Conservation (phyloP, 306 rosid genomes). For the Sicyos edulis region DNA sequence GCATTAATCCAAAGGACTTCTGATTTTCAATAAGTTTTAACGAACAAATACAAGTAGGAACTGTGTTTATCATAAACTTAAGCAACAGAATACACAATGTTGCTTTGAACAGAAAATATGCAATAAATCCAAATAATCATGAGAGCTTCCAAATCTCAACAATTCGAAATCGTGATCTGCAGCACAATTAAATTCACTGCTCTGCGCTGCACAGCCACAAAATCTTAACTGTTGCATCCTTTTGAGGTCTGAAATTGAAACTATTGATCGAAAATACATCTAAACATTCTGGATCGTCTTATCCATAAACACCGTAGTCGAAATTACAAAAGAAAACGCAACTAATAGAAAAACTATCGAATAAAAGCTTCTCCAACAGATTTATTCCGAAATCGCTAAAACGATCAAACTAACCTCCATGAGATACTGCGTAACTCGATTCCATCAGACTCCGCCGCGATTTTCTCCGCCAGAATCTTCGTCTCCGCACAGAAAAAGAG, state of each 20-base stretch:
- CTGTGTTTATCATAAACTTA: not conserved
- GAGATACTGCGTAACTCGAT: constrained; percentile 65
- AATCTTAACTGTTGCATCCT: not conserved
- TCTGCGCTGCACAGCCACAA: not conserved
- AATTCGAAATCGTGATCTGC: not conserved
- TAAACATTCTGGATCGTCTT: not conserved
- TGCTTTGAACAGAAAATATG: not conserved
- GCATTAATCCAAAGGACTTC: constrained; percentile 27
- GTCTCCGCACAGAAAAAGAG: constrained; percentile 87
- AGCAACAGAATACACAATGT: not conserved
- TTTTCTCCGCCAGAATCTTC: constrained; percentile 57
- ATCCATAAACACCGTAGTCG: not conserved
- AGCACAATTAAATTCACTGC: constrained; percentile 1
- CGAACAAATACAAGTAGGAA: not conserved
- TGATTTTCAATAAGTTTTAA: not conserved
- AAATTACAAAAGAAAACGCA: not conserved
- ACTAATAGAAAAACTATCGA: not conserved
- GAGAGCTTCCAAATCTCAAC: constrained; percentile 3
- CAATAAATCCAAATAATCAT: not conserved
- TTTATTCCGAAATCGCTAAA: not conserved
- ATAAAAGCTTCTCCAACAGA: not conserved
- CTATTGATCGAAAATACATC: not conserved
- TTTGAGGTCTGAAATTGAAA: not conserved
- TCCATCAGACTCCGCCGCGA: constrained; percentile 59
- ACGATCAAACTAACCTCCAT: constrained; percentile 64